phyloP scores from a whole-genome alignment of 345 rosid genomes.

The Reutealis trisperma region DNA sequence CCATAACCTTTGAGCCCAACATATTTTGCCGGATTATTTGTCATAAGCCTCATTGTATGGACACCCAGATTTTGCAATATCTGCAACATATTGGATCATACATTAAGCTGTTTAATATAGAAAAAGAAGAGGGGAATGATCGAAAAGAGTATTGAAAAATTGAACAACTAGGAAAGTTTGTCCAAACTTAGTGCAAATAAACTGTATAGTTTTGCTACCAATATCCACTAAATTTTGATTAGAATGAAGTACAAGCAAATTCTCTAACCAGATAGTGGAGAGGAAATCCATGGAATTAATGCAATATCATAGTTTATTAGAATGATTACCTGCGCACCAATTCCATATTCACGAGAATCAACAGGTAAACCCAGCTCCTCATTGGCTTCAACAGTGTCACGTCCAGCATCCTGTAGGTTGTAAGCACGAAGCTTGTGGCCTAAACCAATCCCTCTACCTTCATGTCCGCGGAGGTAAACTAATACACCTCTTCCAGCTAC shows the following conservation, averaged over 20 bases:
- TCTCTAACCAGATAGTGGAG: not conserved
- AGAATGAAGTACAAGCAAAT: not conserved
- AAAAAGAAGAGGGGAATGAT: not conserved
- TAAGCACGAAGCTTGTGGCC: conserved; percentile 86
- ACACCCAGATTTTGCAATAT: conserved; percentile 31
- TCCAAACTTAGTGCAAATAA: not conserved
- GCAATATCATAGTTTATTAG: not conserved
- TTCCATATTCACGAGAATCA: conserved; percentile 89
- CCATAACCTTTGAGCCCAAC: conserved; percentile 37
- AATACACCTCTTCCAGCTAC: conserved; percentile 64
- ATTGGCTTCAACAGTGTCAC: conserved; percentile 79
- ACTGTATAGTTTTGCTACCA: not conserved
- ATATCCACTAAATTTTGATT: not conserved
- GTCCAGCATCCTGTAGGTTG: conserved; percentile 75
- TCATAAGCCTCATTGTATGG: conserved; percentile 33
- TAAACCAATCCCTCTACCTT: conserved; percentile 83
- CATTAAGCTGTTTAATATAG: not conserved
- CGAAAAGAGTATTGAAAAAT: not conserved
- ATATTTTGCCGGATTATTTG: conserved; percentile 33
- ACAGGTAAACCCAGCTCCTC: conserved; percentile 82
- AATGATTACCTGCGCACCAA: conserved; percentile 79
- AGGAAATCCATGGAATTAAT: not conserved
- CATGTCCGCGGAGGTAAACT: conserved; percentile 77
- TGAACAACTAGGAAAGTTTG: not conserved
- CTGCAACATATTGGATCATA: conserved; percentile 11